Conservation (phyloP, 2,329 filamentous ascomycete species). For the Blumeriella jaapii region DNA sequence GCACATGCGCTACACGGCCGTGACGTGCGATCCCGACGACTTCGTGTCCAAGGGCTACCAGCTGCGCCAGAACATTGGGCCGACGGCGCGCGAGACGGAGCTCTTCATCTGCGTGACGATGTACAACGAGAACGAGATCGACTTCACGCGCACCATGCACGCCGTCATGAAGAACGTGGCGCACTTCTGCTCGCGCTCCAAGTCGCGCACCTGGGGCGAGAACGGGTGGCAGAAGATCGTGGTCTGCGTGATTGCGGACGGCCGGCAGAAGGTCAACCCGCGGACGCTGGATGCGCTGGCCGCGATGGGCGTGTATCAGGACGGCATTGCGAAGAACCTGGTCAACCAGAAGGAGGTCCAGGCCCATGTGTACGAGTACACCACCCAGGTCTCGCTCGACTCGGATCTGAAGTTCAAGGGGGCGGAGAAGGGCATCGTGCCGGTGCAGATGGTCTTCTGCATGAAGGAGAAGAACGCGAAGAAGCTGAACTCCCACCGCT, state of each 20-base stretch:
- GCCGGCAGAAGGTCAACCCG: constrained; percentile 85
- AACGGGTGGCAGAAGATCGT: constrained; percentile 99
- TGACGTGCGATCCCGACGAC: constrained; percentile 95
- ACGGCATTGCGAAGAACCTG: constrained; percentile 95
- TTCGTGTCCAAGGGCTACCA: constrained; percentile 85
- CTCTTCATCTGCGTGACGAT: constrained; percentile 95
- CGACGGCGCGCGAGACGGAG: constrained; percentile 78
- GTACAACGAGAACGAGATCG: constrained; percentile 98
- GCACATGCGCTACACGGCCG: constrained; percentile 96
- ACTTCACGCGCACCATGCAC: constrained; percentile 96
- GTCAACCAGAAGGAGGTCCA: constrained; percentile 95
- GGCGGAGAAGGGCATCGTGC: constrained; percentile 96
- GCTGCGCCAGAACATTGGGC: constrained; percentile 79
- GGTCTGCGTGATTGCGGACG: constrained; percentile 91
- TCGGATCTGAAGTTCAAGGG: constrained; percentile 97
- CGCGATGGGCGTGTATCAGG: constrained; percentile 95
- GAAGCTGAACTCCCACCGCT: constrained; percentile 95
- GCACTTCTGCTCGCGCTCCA: constrained; percentile 86
- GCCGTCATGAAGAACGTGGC: constrained; percentile 97
- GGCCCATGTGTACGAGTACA: constrained; percentile 97
- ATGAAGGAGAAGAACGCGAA: constrained; percentile 96
- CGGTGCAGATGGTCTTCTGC: constrained; percentile 97
- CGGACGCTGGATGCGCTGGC: constrained; percentile 88
- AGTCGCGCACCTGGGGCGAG: constrained; percentile 93
- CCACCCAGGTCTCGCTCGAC: constrained; percentile 92